Base-by-base conservation (phyloP, 345 rosid genomes). In the Arabis alpina region DNA sequence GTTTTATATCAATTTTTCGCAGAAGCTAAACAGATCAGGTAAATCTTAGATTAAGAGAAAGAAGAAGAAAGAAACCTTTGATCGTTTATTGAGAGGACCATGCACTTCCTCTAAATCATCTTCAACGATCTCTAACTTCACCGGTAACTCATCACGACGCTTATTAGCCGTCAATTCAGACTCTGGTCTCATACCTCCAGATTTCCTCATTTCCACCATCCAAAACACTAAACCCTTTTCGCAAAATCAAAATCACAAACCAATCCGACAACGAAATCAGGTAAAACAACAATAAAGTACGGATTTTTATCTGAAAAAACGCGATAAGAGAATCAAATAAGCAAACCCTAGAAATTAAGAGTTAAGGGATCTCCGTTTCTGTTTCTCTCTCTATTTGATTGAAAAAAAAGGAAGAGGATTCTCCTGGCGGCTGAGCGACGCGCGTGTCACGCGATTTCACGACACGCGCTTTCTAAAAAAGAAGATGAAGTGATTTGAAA, bases 131-230 rank as follows among this genome's bases (percentile, higher is more conserved):
- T 92, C 99, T 43, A 86, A 79, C 80, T 92, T 95, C 73, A 95
- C 97, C 82, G 91, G 85, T 10, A 74, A 61, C 80, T 83, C 86
- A 67, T 75, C 82, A 52, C 76, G 82, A 44, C 56, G 58, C 65
- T 63, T 76, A 2, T 63, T 76, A 2, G 85, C 73, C 73, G 85
- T 30, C 75, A 83, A 54, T 54, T 70, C 84, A 43, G 78, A 74
- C 41, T 80, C 97, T 24, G 84, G 76, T 58, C 77, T 84, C 43
- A 74, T 40, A 47, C 80, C 83, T 48, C 81, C 89, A 48, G 93
- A 80, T 74, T 80, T 88, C 90, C 87, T 87, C 86, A 92, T 79
- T 78, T 86, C 91, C 75, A 89, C 95, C 95, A 91, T 88, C 62
- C 55, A 66, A 54, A 42, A 75, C 32, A 48, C 34, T 8, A 73